phyloP scores from a whole-genome alignment of 192 early-diverging fungal genomes.

The Backusella parvicylindrica region DNA sequence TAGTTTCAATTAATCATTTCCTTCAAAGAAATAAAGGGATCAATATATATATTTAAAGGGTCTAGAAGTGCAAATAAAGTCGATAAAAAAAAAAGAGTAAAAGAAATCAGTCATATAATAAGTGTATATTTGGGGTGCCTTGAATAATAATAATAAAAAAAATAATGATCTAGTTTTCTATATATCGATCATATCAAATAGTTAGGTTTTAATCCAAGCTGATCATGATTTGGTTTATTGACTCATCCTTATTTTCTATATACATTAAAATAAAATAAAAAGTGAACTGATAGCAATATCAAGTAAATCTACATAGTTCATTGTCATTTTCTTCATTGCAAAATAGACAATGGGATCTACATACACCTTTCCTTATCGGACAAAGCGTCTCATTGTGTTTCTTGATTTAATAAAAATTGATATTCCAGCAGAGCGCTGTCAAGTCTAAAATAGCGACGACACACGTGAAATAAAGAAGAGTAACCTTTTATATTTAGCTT shows the following conservation, averaged over 20 bases:
- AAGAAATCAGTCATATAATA: too few relatives aligned
- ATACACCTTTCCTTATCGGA: background rate
- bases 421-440: background rate
- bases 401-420: background rate
- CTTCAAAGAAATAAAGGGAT: background rate
- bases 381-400: background rate
- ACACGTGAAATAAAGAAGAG: background rate
- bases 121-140: too few relatives aligned
- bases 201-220: background rate
- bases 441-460: background rate
- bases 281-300: too few relatives aligned
- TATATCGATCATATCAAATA: too few relatives aligned
- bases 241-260: too few relatives aligned
- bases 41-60: background rate
- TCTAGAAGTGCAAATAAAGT: background rate
- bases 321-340: too few relatives aligned
- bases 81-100: background rate
- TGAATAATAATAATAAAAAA: too few relatives aligned
- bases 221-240: background rate
- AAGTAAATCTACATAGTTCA: too few relatives aligned
- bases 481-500: conserved; percentile 3
- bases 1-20: background rate
- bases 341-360: background rate
- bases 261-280: too few relatives aligned
- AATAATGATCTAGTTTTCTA: too few relatives aligned